Evolutionary conservation across 2,329 filamentous ascomycete species (phyloP).

Genomic region (Stemphylium vesicarium): DNA sequence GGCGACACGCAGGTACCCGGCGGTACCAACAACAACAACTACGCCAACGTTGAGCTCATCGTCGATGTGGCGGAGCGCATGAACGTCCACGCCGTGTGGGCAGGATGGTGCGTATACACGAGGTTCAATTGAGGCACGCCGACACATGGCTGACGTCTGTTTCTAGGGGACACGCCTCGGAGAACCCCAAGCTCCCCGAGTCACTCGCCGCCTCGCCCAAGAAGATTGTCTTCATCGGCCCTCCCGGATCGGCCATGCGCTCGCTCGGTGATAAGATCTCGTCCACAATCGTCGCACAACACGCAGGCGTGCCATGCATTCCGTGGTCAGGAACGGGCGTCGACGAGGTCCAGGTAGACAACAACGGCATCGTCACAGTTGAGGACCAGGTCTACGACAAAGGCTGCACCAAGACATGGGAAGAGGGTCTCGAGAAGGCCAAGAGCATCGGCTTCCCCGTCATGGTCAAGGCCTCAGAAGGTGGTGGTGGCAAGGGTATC

Average conservation of each 20-base stretch:
- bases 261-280: conserved; percentile 99
- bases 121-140: not conserved
- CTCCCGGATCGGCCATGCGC: conserved; percentile 97
- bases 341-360: conserved; percentile 77
- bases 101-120: conserved; percentile 77
- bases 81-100: conserved; percentile 98
- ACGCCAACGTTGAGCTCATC: conserved; percentile 98
- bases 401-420: conserved; percentile 86
- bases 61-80: conserved; percentile 98
- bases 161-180: conserved; percentile 81
- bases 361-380: conserved; percentile 89
- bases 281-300: conserved; percentile 97
- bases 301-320: conserved; percentile 94
- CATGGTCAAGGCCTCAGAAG: conserved; percentile 99
- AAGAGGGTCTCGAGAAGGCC: conserved; percentile 88
- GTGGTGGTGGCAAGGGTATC: conserved; percentile 98
- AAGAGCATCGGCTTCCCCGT: conserved; percentile 95
- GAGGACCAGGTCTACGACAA: conserved; percentile 83
- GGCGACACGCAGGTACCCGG: conserved; percentile 73
- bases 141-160: conserved; percentile 22
- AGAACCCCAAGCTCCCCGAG: conserved; percentile 97
- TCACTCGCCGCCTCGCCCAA: conserved; percentile 94
- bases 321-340: conserved; percentile 99
- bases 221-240: conserved; percentile 99
- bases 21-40: conserved; percentile 99